Evolutionary conservation across 345 rosid genomes (phyloP).

Genomic region (Cochlearia excelsa): DNA sequence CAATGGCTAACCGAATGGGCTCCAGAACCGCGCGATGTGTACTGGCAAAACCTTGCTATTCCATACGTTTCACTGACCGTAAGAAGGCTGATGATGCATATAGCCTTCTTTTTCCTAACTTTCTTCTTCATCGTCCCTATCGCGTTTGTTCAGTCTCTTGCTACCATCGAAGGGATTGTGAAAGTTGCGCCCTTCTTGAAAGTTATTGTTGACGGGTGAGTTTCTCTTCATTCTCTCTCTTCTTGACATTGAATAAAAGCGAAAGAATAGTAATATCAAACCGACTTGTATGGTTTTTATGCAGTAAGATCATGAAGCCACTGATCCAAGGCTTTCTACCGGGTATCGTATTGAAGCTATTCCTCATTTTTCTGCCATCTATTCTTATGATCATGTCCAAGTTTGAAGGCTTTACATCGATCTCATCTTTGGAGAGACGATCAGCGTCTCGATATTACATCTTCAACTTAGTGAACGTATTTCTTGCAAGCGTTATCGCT

Average conservation of each 20-base stretch:
- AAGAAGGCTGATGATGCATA: constrained; percentile 69
- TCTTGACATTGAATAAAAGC: constrained; percentile 12
- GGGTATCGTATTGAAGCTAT: constrained; percentile 86
- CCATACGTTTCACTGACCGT: constrained; percentile 75
- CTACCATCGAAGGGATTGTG: constrained; percentile 78
- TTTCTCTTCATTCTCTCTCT: constrained; percentile 17
- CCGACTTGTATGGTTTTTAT: constrained; percentile 17
- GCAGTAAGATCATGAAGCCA: constrained; percentile 72
- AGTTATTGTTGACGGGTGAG: constrained; percentile 63
- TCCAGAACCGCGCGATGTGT: constrained; percentile 91
- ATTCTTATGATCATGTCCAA: constrained; percentile 94
- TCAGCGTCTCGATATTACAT: constrained; percentile 79
- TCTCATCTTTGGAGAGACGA: constrained; percentile 83
- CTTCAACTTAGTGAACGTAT: constrained; percentile 81
- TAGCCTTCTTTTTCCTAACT: constrained; percentile 93
- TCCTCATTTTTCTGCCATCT: constrained; percentile 85
- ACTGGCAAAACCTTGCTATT: constrained; percentile 81
- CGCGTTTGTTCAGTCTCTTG: constrained; percentile 82
- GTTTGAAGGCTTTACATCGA: constrained; percentile 81
- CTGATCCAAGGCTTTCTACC: constrained; percentile 87
- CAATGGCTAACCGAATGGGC: constrained; percentile 97
- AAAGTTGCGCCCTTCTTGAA: constrained; percentile 68
- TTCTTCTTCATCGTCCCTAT: constrained; percentile 94
- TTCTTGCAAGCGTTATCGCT: constrained; percentile 72
- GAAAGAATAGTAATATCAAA: constrained; percentile 4